Conservation (phyloP, 2,329 filamentous ascomycete genomes). For the Neonectria sp. region DNA sequence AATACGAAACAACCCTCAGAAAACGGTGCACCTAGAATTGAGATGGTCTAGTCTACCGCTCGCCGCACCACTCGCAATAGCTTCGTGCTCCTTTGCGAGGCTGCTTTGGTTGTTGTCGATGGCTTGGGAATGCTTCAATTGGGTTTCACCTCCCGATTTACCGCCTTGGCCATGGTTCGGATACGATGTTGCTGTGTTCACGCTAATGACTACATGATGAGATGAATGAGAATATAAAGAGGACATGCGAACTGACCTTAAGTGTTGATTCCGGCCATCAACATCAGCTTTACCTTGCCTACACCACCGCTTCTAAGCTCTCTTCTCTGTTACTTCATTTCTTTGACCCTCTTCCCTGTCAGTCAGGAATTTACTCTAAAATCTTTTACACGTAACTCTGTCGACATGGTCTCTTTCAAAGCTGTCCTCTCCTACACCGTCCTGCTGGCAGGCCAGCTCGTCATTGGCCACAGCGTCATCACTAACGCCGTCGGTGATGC, state of each 20-base stretch:
- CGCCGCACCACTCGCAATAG: background rate
- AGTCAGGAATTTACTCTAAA: no score
- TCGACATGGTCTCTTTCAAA: conserved; percentile 8
- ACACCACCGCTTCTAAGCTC: background rate
- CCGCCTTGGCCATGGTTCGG: background rate
- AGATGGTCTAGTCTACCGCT: background rate
- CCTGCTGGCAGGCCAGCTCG: conserved; percentile 57
- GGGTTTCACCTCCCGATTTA: background rate
- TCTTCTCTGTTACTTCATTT: background rate
- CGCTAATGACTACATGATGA: background rate
- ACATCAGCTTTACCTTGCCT: background rate
- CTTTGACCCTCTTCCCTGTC: background rate
- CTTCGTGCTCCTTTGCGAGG: background rate
- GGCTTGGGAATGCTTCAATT: background rate
- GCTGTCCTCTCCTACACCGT: conserved; percentile 4
- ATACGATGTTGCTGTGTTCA: background rate
- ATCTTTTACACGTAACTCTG: background rate
- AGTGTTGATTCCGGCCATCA: background rate
- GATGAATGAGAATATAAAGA: background rate
- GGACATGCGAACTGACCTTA: background rate
- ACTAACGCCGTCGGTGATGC: conserved; percentile 70
- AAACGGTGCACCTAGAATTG: background rate
- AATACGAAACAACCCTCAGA: background rate
- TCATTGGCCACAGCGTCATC: conserved; percentile 74
- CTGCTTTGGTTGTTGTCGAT: background rate